Evolutionary conservation across 2,329 filamentous ascomycete genomes (phyloP), one percentile per base, ranked within the genome.

Genomic region (Plenodomus lindquistii): DNA sequence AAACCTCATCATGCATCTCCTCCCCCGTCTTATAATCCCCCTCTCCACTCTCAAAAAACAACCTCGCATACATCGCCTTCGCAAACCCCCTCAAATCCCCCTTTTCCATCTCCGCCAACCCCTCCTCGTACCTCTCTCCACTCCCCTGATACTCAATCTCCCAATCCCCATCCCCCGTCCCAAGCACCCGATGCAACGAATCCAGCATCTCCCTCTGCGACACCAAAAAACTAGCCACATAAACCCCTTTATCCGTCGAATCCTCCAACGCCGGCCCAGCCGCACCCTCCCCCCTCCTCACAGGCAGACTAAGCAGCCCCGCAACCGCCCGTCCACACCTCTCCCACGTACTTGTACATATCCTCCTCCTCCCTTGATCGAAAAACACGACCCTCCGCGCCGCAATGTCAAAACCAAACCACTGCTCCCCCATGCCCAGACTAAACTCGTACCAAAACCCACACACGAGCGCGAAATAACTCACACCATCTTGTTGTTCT

Each of bases 191-290:
- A 59, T 85, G 77, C 11, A 85, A 69, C n/a, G 78, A 79, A 34
- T 80, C 79, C 44, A 89, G 77, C 74, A 89, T 88, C 9, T 89
- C 85, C 10, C 77, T 76, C 66, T 89, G 86, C 6, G 53, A 70
- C 3, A 73, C 29, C 5, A 56, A 38, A 50, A 74, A 75, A 2
- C 65, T 69, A 0, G 60, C 57, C 1, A 74, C 45, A 42, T 69
- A 70, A 6, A 60, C 17, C 11, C 52, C 46, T 4, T 40, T 24
- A 24, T 24, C 10, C 22, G 5, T 24, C 6, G 10, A 24, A 24
- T 24, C 22, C 5, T 5, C 5, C 10, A 24, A 10, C 6, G 10
- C 22, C 6, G 5, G 10, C 13, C 54, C 50, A 2, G 57, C 16
- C 20, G 41, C 42, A 7, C 34, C 3, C 42, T 50, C 16, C 54